These are phyloP conservation scores for Pseudogymnoascus sp. DNA, from an alignment of 2,329 filamentous ascomycete species.

Conservation along the genomic window DNA sequence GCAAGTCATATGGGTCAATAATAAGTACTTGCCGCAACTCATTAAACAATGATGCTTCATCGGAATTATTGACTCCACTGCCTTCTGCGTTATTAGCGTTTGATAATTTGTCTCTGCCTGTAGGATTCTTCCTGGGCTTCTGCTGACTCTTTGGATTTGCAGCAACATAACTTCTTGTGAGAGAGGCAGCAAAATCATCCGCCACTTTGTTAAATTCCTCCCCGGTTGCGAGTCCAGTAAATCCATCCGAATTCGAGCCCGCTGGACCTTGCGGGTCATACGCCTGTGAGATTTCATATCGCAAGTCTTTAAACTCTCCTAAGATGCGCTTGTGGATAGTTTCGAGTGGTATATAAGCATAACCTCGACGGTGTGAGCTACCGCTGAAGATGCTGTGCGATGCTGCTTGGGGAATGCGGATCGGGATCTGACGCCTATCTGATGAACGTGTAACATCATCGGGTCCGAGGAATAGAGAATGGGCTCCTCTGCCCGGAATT, in stretches of 20 bases:
- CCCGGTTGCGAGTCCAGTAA: conserved; percentile 9
- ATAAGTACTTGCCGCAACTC: not conserved
- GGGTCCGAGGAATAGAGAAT: not conserved
- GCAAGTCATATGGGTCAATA: conserved; percentile 43
- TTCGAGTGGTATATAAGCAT: not conserved
- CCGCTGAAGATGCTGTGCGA: not conserved
- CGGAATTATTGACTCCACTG: conserved; percentile 1
- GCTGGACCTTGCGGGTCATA: not conserved
- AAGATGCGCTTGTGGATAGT: not conserved
- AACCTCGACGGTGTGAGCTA: not conserved
- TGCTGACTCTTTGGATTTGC: conserved; percentile 14
- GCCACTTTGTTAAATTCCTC: conserved; percentile 14
- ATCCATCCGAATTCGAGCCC: not conserved
- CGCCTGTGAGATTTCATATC: not conserved
- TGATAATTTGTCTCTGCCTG: not conserved
- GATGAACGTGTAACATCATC: not conserved
- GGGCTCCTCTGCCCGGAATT: not conserved
- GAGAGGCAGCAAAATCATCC: conserved; percentile 13
- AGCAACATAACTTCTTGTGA: conserved; percentile 14
- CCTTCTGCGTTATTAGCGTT: conserved; percentile 15
- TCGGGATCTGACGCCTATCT: not conserved
- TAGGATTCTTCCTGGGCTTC: not conserved
- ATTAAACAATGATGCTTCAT: not conserved
- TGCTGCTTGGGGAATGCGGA: not conserved
- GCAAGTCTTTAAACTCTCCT: not conserved